Conservation (phyloP, 2,329 filamentous ascomycete genomes). For the Gaeumannomyces tritici region DNA sequence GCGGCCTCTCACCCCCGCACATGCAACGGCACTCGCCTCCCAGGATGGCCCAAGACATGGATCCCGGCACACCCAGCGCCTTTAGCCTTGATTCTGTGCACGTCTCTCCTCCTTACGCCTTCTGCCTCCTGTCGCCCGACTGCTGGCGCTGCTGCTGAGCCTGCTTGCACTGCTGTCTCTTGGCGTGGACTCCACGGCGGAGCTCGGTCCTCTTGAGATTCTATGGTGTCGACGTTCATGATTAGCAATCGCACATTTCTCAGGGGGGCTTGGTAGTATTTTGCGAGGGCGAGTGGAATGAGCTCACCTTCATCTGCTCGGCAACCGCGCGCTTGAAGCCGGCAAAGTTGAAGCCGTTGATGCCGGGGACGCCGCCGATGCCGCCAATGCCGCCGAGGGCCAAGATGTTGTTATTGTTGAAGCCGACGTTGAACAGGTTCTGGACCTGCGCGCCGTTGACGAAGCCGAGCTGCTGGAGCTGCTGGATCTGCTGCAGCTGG, state of each 20-base stretch:
- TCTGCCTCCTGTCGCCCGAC: too few relatives aligned
- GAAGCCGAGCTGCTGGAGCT: constrained; percentile 19
- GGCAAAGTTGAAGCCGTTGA: constrained; percentile 7
- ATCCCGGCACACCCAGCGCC: too few relatives aligned
- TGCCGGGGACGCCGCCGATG: constrained; percentile 7
- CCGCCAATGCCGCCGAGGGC: constrained; percentile 7
- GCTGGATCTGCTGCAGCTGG: constrained; percentile 20
- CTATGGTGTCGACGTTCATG: background rate
- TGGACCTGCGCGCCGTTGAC: constrained; percentile 16
- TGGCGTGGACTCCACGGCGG: constrained; percentile 12
- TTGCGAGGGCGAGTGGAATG: background rate
- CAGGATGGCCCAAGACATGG: too few relatives aligned
- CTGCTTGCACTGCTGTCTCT: constrained; percentile 13
- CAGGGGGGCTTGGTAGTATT: background rate
- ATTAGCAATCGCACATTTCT: background rate
- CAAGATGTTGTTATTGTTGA: constrained; percentile 12
- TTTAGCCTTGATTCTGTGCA: too few relatives aligned
- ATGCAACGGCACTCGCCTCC: too few relatives aligned
- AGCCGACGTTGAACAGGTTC: constrained; percentile 17
- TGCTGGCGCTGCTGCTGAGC: too few relatives aligned
- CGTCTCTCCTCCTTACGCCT: too few relatives aligned
- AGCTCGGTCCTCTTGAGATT: constrained; percentile 13
- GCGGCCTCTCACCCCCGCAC: too few relatives aligned
- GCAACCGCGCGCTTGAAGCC: constrained; percentile 19
- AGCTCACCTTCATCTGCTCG: constrained; percentile 13